Base-by-base conservation (phyloP, 208 protist genomes). In the Acanthamoeba quina region DNA sequence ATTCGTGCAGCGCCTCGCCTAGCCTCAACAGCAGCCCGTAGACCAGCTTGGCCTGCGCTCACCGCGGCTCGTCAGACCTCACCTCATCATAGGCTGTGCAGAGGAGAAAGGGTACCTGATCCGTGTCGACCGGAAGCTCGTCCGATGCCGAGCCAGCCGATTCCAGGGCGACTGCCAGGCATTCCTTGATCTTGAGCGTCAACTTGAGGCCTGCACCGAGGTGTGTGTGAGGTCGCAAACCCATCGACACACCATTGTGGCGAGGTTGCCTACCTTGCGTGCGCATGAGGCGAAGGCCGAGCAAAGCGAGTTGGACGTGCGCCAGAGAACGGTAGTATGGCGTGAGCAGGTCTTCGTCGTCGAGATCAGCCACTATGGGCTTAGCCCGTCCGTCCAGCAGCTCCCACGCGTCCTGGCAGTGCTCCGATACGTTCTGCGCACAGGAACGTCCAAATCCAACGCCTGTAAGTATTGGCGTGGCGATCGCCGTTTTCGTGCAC, bases 141-240 rank as follows among this genome's bases (percentile, higher is more conserved):
- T 83, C 76, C 15, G 60, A 17, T 2, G 49, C 76, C 24, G n/a
- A 58, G 9, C 5, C 24, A 10, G 13, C 47, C 1, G 37, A n/a
- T 37, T 83, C 76, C 21, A 49, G 47, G 10, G 76, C 47, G 6
- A 37, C 44, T 31, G 37, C n/a, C 10, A 83, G 9, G n/a, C 56
- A 24, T 41, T 83, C 76, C 47, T 83, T 83, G 76, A 83, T 83
- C 44, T 83, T 83, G 21, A 58, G 76, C 21, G 76, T 83, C 76
- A 83, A 5, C 76, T 83, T 83, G 37, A 83, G 76, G 41, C 76
- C 76, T 83, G 29, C n/a, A 34, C n/a, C 7, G 29, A 34, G 10
- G 41, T 10, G 41, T 47, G 41, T 47, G 41, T 0, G 41, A 47
- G 41, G 9, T 47, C 41, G 41, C 41, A 47, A 70, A 24, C 11